Percentiles rank a stretch among this genome's conserved stretches.
phyloP scores from a whole-genome alignment of 257 asterid genomes.

The Solanum chiquidenum region DNA sequence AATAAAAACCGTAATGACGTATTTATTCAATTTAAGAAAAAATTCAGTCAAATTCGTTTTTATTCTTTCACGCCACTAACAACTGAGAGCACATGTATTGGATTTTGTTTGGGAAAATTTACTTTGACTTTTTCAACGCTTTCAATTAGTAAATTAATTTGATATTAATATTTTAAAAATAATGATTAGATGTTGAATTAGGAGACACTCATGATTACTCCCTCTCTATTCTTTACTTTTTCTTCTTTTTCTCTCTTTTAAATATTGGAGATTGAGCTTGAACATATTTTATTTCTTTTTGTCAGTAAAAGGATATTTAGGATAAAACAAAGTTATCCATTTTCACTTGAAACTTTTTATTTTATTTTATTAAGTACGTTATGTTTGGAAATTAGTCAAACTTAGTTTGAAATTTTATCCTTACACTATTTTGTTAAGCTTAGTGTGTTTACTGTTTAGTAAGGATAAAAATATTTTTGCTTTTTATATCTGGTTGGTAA shows the following conservation, averaged over 20 bases:
- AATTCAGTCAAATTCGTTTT: neutral
- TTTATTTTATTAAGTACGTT: neutral
- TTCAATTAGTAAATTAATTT: neutral
- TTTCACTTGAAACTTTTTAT: neutral
- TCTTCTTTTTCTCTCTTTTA: neutral
- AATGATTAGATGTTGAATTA: neutral
- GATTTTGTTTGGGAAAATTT: constrained; percentile 21
- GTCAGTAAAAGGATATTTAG: neutral
- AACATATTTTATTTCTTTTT: neutral
- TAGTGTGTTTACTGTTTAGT: neutral
- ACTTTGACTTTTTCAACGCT: constrained; percentile 29
- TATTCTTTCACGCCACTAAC: neutral
- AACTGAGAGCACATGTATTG: constrained; percentile 19
- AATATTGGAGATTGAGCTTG: neutral
- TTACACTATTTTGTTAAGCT: neutral
- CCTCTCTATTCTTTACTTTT: neutral
- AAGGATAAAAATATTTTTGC: neutral
- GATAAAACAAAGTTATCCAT: neutral
- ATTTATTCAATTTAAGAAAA: neutral
- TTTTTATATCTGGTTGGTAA: no score
- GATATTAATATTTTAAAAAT: neutral
- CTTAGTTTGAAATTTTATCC: neutral
- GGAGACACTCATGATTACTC: constrained; percentile 1
- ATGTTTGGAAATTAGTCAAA: neutral
- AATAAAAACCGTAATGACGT: constrained; percentile 5